phyloP scores from a whole-genome alignment of 805 yeast genomes.

The Tetrapisispora fleetii region DNA sequence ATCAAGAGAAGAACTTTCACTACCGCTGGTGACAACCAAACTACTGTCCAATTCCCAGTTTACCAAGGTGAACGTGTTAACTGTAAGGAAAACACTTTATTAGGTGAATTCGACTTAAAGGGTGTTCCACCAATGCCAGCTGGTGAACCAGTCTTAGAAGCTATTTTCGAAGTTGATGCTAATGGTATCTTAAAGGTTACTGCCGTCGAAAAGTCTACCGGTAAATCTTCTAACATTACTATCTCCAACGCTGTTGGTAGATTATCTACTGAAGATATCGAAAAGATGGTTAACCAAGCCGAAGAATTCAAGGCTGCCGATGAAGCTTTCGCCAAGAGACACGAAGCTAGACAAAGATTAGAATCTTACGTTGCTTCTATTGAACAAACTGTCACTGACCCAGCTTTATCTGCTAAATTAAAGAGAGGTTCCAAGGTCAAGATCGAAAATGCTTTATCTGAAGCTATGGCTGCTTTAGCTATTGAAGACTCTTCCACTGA shows the following conservation, averaged over 20 bases:
- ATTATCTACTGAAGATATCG: conserved; percentile 92
- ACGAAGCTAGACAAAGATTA: conserved; percentile 98
- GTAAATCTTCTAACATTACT: conserved; percentile 64
- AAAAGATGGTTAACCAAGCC: conserved; percentile 97
- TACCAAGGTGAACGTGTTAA: conserved; percentile 99
- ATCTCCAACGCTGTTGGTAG: conserved; percentile 99
- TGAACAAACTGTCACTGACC: conserved; percentile 95
- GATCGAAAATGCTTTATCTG: conserved; percentile 96
- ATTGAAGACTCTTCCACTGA: conserved; percentile 94
- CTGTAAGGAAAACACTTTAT: conserved; percentile 91
- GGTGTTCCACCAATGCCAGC: conserved; percentile 94
- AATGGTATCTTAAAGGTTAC: conserved; percentile 97
- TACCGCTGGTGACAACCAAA: conserved; percentile 96
- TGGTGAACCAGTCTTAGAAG: conserved; percentile 71
- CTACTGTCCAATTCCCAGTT: conserved; percentile 96
- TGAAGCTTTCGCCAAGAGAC: conserved; percentile 98
- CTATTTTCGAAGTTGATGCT: conserved; percentile 97
- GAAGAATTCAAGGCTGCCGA: conserved; percentile 98
- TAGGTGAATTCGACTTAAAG: conserved; percentile 96
- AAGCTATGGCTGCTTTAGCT: conserved; percentile 96
- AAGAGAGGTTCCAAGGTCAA: conserved; percentile 95
- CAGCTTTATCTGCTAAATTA: conserved; percentile 93
- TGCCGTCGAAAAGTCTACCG: conserved; percentile 81
- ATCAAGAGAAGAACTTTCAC: conserved; percentile 97
- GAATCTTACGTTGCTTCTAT: conserved; percentile 96